Percentiles rank a stretch among this genome's conserved stretches.
Evolutionary conservation across 306 rosid species (phyloP).

Genomic region (Rosa multiflora): DNA sequence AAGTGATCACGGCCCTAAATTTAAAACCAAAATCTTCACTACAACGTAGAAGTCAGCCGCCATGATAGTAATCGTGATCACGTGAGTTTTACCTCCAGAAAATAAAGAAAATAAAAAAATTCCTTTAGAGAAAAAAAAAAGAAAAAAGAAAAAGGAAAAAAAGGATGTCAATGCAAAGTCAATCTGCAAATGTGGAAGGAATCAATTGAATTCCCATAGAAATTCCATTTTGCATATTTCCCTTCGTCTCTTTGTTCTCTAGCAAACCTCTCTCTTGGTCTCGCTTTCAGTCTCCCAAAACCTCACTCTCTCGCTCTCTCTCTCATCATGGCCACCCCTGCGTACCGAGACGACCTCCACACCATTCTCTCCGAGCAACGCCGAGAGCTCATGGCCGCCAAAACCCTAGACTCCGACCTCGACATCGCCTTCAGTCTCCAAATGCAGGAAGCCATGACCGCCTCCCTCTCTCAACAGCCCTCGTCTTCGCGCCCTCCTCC

Average conservation of each 20-base stretch:
- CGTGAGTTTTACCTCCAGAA: too few relatives aligned
- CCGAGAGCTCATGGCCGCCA: slow-evolving; percentile 26
- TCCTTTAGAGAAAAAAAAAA: too few relatives aligned
- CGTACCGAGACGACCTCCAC: slow-evolving; percentile 12
- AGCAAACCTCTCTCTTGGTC: background rate
- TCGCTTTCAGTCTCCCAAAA: background rate
- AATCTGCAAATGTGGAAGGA: too few relatives aligned
- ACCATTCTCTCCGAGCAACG: slow-evolving; percentile 20
- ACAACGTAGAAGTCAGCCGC: too few relatives aligned
- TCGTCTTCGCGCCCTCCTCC: slow-evolving; percentile 23
- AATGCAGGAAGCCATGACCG: slow-evolving; percentile 43
- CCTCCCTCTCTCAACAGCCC: slow-evolving; percentile 31
- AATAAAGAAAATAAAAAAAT: too few relatives aligned
- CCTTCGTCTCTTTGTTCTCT: background rate
- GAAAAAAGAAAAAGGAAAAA: too few relatives aligned
- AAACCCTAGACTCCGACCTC: slow-evolving; percentile 30
- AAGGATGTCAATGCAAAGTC: too few relatives aligned
- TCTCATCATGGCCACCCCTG: background rate
- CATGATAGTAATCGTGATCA: too few relatives aligned
- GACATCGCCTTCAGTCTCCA: slow-evolving; percentile 42
- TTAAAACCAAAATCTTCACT: too few relatives aligned
- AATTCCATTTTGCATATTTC: too few relatives aligned
- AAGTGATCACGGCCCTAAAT: too few relatives aligned
- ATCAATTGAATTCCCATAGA: too few relatives aligned
- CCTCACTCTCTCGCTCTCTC: background rate